A percentile compares a stretch with the other conserved stretches of the same genome.
These are phyloP conservation scores for Theileria annulata DNA, from an alignment of 169 alveolate species.

Conservation along the genomic window DNA sequence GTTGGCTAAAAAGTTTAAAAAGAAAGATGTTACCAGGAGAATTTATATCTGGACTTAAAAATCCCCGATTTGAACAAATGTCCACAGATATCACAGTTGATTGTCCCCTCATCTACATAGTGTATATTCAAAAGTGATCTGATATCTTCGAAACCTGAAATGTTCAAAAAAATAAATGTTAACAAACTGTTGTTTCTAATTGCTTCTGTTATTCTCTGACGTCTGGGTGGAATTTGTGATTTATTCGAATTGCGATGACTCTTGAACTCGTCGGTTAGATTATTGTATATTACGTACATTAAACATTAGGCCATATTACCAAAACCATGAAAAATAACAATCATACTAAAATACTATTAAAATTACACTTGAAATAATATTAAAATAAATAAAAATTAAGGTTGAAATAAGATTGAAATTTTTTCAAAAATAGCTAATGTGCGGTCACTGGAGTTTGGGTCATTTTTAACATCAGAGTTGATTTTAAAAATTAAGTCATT, in stretches of 20 bases:
- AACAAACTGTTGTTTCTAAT: slow-evolving; percentile 37
- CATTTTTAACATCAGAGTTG: background rate
- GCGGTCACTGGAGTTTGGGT: slow-evolving; percentile 11
- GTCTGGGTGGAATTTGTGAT: slow-evolving; percentile 58
- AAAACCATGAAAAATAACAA: background rate
- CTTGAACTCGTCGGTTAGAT: slow-evolving; percentile 53
- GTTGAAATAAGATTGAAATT: background rate
- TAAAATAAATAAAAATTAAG: background rate
- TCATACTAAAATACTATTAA: background rate
- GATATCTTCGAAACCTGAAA: slow-evolving; percentile 52
- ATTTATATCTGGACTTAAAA: background rate
- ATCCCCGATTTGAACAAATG: slow-evolving; percentile 14
- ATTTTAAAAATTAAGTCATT: background rate
- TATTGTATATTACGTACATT: slow-evolving; percentile 50
- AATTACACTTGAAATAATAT: background rate
- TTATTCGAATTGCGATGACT: slow-evolving; percentile 35
- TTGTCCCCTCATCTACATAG: slow-evolving; percentile 23
- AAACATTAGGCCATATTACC: background rate
- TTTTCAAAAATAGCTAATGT: background rate
- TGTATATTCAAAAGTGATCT: slow-evolving; percentile 34
- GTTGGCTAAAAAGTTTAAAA: slow-evolving; percentile 23
- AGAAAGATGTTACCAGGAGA: slow-evolving; percentile 38
- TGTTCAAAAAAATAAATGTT: background rate
- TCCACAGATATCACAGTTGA: slow-evolving; percentile 49
- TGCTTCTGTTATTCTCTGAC: slow-evolving; percentile 48